Evolutionary conservation across 805 yeast genomes (phyloP).

Genomic region (Candida glaebosa): DNA sequence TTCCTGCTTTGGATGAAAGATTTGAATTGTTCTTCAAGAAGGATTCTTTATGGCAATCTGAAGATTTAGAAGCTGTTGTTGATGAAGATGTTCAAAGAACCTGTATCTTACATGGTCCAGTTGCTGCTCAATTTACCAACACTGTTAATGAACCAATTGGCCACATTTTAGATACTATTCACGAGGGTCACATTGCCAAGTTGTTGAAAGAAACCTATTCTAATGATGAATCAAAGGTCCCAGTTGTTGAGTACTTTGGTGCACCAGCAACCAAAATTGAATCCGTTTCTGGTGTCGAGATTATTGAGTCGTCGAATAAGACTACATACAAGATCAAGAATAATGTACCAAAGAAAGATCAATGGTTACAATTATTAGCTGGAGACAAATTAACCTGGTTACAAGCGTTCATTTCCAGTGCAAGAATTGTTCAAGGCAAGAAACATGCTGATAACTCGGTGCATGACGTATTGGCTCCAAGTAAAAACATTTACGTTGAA

Average conservation of each 20-base stretch:
- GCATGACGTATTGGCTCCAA: slow-evolving; percentile 76
- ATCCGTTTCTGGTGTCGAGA: slow-evolving; percentile 34
- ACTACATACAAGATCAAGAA: slow-evolving; percentile 36
- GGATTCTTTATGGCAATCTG: slow-evolving; percentile 99
- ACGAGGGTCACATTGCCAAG: slow-evolving; percentile 79
- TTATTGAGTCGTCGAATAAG: slow-evolving; percentile 19
- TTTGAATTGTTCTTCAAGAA: slow-evolving; percentile 96
- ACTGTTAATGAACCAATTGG: slow-evolving; percentile 89
- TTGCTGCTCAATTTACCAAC: slow-evolving; percentile 89
- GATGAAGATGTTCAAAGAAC: slow-evolving; percentile 97
- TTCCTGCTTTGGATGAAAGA: slow-evolving; percentile 91
- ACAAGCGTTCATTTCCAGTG: slow-evolving; percentile 79
- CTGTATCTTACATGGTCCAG: slow-evolving; percentile 99
- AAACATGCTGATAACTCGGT: slow-evolving; percentile 78
- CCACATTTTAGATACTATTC: slow-evolving; percentile 82
- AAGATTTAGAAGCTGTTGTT: slow-evolving; percentile 92
- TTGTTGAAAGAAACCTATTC: slow-evolving; percentile 67
- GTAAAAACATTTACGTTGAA: slow-evolving; percentile 55
- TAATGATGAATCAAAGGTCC: slow-evolving; percentile 70
- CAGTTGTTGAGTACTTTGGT: slow-evolving; percentile 87
- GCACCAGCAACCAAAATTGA: slow-evolving; percentile 24
- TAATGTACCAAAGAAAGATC: slow-evolving; percentile 21
- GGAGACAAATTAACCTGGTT: slow-evolving; percentile 83
- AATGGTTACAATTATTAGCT: slow-evolving; percentile 81
- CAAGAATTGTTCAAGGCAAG: slow-evolving; percentile 80